Conservation (phyloP, 495 filamentous ascomycete species). For the Penicillium ochrochloron region DNA sequence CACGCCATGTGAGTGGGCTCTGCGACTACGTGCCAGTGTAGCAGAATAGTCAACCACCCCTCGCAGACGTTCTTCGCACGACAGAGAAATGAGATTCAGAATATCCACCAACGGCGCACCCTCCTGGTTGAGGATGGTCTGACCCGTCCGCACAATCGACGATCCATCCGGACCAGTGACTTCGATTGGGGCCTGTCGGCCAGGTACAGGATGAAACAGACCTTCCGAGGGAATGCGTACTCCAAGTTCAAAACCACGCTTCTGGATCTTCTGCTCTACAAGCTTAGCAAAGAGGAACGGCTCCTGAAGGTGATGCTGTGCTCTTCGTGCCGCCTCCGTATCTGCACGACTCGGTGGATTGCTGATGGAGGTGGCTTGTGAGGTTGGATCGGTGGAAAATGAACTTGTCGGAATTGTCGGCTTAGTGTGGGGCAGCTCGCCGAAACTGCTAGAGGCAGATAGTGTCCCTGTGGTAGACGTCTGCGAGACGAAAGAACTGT, state of each 20-base stretch:
- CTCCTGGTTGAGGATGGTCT: slow-evolving; percentile 65
- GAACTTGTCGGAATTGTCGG: slow-evolving; percentile 40
- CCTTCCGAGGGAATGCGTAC: slow-evolving; percentile 67
- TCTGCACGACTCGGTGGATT: slow-evolving; percentile 50
- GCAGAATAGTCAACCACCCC: slow-evolving; percentile 72
- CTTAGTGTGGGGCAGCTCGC: slow-evolving; percentile 41
- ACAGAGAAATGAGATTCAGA: slow-evolving; percentile 73
- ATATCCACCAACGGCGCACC: slow-evolving; percentile 74
- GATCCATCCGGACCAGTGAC: slow-evolving; percentile 60
- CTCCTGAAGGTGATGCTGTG: slow-evolving; percentile 60
- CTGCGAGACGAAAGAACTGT: slow-evolving; percentile 49
- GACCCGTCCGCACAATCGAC: slow-evolving; percentile 59
- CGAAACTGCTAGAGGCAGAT: slow-evolving; percentile 45
- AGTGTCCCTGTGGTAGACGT: slow-evolving; percentile 44
- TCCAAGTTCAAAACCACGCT: slow-evolving; percentile 55
- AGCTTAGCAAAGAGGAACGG: slow-evolving; percentile 61
- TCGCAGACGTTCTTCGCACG: slow-evolving; percentile 71
- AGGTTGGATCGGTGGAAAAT: slow-evolving; percentile 37
- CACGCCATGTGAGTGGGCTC: slow-evolving; percentile 71
- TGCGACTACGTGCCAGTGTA: slow-evolving; percentile 64
- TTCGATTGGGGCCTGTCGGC: slow-evolving; percentile 55
- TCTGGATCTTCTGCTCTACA: slow-evolving; percentile 51
- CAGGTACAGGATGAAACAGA: slow-evolving; percentile 58
- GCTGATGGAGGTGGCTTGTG: slow-evolving; percentile 39
- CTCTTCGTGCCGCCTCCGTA: slow-evolving; percentile 46